Percentiles rank a stretch among this genome's conserved stretches.
These are phyloP conservation scores for Globisporangium abappressorium DNA, from an alignment of 352 stramenopile species.

Conservation along the genomic window DNA sequence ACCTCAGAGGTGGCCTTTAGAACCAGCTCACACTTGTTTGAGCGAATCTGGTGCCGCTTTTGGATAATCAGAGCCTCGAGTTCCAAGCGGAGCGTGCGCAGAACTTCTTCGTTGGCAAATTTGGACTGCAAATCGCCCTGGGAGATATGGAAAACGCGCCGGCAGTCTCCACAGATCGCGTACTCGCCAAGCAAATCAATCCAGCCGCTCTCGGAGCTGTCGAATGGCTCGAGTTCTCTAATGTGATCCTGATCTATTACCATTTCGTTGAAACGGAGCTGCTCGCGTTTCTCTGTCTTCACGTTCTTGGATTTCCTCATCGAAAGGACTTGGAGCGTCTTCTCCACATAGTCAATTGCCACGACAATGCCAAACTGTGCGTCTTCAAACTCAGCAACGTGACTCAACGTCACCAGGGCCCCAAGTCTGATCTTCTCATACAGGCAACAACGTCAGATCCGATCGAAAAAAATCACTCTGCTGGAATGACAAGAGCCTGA, in stretches of 20 bases:
- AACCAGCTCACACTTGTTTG: constrained; percentile 32
- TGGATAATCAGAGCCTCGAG: constrained; percentile 20
- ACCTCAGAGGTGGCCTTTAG: constrained; percentile 30
- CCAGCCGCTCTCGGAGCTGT: constrained; percentile 13
- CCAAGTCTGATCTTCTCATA: constrained; percentile 22
- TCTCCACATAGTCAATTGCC: constrained; percentile 22
- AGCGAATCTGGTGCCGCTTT: constrained; percentile 29
- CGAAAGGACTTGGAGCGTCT: constrained; percentile 20
- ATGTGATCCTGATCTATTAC: constrained; percentile 28
- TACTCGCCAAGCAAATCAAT: constrained; percentile 26
- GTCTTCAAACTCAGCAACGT: not conserved
- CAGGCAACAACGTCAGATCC: not conserved
- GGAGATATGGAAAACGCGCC: constrained; percentile 40
- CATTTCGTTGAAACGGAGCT: constrained; percentile 26
- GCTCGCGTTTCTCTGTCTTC: not conserved
- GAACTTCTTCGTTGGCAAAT: constrained; percentile 25
- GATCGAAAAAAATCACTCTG: not conserved
- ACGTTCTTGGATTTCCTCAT: constrained; percentile 5
- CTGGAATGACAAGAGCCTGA: not conserved
- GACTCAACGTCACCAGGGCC: constrained; percentile 15
- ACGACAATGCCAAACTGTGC: constrained; percentile 16
- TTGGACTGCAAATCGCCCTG: constrained; percentile 28
- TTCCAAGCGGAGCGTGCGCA: constrained; percentile 18
- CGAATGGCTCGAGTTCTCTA: constrained; percentile 29
- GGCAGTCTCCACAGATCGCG: constrained; percentile 45